Base-by-base conservation (phyloP, 352 stramenopile species). In the Pythium sp. region DNA sequence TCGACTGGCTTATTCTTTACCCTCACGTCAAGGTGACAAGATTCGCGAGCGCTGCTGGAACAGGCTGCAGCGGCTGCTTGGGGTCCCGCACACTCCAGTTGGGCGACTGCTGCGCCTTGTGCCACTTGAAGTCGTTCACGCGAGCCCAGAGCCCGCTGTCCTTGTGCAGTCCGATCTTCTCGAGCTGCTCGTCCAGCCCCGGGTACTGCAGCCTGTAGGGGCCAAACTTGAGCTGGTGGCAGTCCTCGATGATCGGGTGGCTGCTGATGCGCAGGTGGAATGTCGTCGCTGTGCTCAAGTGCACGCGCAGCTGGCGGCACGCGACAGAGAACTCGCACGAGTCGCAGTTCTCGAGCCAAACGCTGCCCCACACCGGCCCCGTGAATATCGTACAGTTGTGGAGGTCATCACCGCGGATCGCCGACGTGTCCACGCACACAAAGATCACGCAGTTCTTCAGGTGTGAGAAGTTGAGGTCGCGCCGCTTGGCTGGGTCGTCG, bases 91-190 rank as follows among this genome's bases (percentile, higher is more conserved):
- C 62, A 43, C 67, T 82, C 91, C 91, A 97, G 69, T 97, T 90
- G 5, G 91, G 91, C 68, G 87, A 96, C 65, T 92, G 80, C 71
- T 96, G 89, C 56, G 82, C 66, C 41, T 89, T 84, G 64, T 95
- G 89, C 91, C 91, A 97, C 74, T 97, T 95, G 73, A 97, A 97
- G 69, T 97, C 91, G 63, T 97, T 94, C 59, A 97, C 91, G 62
- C 97, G 90, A 15, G 84, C 76, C 89, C 89, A 97, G 5, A 96
- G 72, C 0, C 82, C 82, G 24, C 72, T 80, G 61, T 93, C 80
- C 51, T 80, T 80, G 4, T 58, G 60, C 58, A 96, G 68, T 0
- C 80, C 78, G 28, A 86, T 69, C 24, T 63, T 73, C 55, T 91
- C 73, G 3, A 97, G 70, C 59, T 95, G 89, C 28, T 76, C 62